Evolutionary conservation across 1,284 basidiomycete genomes (phyloP).

Genomic region (Naganishia cerealis): DNA sequence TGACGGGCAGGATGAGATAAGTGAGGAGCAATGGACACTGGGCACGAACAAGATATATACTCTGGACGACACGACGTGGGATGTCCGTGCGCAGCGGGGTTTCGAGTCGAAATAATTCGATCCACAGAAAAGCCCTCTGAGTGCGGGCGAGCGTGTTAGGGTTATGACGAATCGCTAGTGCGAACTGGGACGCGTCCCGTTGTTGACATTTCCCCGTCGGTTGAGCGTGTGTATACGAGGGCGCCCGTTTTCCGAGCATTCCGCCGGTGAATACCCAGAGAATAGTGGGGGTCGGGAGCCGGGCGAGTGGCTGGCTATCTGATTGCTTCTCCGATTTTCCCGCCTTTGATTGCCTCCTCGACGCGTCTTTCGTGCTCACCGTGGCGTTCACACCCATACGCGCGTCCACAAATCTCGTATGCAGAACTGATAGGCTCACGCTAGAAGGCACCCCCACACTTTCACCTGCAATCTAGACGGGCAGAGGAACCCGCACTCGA

Average conservation of each 20-base stretch:
- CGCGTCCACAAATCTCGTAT: no score
- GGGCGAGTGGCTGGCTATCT: neutral
- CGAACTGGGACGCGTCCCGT: neutral
- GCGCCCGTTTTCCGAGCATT: neutral
- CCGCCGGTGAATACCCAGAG: neutral
- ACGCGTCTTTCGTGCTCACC: neutral
- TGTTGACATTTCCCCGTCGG: neutral
- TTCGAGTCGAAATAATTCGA: neutral
- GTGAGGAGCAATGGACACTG: neutral
- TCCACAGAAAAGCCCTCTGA: neutral
- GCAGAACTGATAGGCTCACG: neutral
- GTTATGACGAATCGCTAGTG: constrained; percentile 1
- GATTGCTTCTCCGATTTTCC: neutral
- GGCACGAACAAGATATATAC: constrained; percentile 5
- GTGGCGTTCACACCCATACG: neutral
- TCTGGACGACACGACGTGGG: neutral
- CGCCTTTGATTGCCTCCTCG: neutral
- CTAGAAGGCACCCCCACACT: constrained; percentile 1
- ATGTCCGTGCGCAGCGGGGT: neutral
- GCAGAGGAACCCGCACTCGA: neutral
- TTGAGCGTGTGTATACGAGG: neutral
- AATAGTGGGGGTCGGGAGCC: neutral
- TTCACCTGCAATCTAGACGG: neutral
- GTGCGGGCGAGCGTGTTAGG: neutral
- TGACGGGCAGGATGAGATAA: neutral